Conservation (phyloP, 1,284 basidiomycete genomes). For the Pascua sp. region DNA sequence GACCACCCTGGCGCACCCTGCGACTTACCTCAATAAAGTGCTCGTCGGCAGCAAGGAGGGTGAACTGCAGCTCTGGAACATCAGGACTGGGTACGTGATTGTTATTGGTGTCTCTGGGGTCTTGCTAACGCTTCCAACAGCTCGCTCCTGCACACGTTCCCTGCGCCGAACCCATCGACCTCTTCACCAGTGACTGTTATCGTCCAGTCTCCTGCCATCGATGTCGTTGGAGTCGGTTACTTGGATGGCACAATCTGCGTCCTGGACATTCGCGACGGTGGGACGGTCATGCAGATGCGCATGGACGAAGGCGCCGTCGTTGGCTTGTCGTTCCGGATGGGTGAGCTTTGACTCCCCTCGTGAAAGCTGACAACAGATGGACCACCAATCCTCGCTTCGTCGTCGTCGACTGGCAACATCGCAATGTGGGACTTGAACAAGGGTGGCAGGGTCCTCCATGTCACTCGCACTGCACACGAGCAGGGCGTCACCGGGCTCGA, state of each 20-base stretch:
- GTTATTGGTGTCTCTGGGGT: too few relatives aligned
- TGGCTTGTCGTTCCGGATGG: slow-evolving; percentile 80
- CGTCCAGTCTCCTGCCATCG: slow-evolving; percentile 90
- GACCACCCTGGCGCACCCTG: slow-evolving; percentile 79
- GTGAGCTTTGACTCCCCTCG: slow-evolving; percentile 54
- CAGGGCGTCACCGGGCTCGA: slow-evolving; percentile 72
- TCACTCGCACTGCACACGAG: slow-evolving; percentile 81
- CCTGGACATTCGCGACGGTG: slow-evolving; percentile 85
- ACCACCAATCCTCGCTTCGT: slow-evolving; percentile 78
- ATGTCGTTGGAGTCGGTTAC: slow-evolving; percentile 89
- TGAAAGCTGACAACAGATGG: slow-evolving; percentile 58
- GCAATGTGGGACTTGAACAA: slow-evolving; percentile 86
- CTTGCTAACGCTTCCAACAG: slow-evolving; percentile 27
- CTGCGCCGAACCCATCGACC: slow-evolving; percentile 42
- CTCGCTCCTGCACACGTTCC: slow-evolving; percentile 53
- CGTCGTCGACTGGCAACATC: slow-evolving; percentile 79
- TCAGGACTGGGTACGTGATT: slow-evolving; percentile 66
- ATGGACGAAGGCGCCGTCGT: slow-evolving; percentile 73
- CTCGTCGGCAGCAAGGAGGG: slow-evolving; percentile 81
- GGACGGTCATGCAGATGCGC: slow-evolving; percentile 78
- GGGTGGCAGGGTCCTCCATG: slow-evolving; percentile 73
- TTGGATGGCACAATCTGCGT: slow-evolving; percentile 81
- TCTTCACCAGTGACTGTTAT: slow-evolving; percentile 66
- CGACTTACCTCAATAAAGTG: slow-evolving; percentile 96
- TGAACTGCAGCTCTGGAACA: slow-evolving; percentile 89